Evolutionary conservation across 371 early-diverging fungal genomes (phyloP).

Genomic region (Catenaria anguillulae): DNA sequence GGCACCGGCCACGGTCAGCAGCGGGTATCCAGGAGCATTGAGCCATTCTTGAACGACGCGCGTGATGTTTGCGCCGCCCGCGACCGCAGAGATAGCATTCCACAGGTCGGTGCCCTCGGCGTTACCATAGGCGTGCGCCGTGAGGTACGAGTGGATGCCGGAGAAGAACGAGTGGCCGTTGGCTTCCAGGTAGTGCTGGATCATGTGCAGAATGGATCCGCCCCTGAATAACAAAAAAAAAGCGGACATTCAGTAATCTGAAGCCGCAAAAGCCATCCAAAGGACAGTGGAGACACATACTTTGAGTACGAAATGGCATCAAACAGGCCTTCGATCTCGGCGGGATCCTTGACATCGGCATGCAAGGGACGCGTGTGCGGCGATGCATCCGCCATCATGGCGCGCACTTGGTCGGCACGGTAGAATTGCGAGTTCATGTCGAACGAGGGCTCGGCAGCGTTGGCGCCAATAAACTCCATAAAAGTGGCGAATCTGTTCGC

Average conservation of each 20-base stretch:
- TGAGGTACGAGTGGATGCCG: constrained; percentile 69
- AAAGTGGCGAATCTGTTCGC: not conserved
- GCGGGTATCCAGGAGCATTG: not conserved
- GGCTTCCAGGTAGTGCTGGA: constrained; percentile 61
- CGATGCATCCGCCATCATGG: constrained; percentile 23
- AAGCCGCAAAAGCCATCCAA: too few species aligned
- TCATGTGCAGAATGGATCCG: constrained; percentile 85
- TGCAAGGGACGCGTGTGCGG: constrained; percentile 80
- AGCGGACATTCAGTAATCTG: too few species aligned
- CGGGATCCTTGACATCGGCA: constrained; percentile 62
- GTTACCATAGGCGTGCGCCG: constrained; percentile 62
- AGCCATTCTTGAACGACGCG: not conserved
- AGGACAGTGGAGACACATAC: too few species aligned
- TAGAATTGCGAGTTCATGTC: not conserved
- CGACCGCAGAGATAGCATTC: constrained; percentile 32
- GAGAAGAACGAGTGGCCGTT: constrained; percentile 42
- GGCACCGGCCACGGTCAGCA: too few species aligned
- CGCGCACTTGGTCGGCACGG: not conserved
- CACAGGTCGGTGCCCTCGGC: constrained; percentile 77
- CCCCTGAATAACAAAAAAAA: too few species aligned
- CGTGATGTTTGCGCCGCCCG: not conserved
- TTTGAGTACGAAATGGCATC: constrained; percentile 77
- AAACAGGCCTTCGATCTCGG: constrained; percentile 68
- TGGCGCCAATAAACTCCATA: not conserved
- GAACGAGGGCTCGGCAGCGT: not conserved